A percentile compares a stretch with the other conserved stretches of the same genome.
phyloP scores from a whole-genome alignment of 2,329 filamentous ascomycete genomes.

The Fusarium albosuccineum region DNA sequence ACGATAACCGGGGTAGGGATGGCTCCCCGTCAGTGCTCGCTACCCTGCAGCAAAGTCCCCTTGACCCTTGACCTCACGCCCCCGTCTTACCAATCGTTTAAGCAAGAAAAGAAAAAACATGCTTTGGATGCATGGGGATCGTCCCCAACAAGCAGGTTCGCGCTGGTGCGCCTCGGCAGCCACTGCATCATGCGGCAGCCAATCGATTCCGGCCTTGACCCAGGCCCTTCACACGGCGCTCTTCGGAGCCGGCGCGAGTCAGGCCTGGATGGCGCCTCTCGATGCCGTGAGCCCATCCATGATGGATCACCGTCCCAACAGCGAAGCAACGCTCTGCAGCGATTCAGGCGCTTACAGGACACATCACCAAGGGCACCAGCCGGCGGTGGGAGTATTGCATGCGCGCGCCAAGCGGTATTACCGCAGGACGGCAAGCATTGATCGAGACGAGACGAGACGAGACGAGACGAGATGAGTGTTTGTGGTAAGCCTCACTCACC shows the following conservation, averaged over 20 bases:
- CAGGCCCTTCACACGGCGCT: conserved; percentile 13
- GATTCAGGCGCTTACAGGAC: conserved; percentile 39
- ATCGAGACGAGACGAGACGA: neutral
- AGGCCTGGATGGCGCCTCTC: conserved; percentile 39
- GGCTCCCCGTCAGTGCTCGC: conserved; percentile 21
- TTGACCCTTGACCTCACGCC: neutral
- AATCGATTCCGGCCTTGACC: conserved; percentile 29
- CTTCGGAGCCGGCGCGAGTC: conserved; percentile 35
- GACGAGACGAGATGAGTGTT: conserved; percentile 21
- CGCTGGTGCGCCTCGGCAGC: conserved; percentile 31
- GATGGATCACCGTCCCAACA: conserved; percentile 7
- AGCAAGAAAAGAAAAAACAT: conserved; percentile 26
- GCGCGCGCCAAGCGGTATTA: conserved; percentile 10
- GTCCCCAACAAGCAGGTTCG: conserved; percentile 42
- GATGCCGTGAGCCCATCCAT: conserved; percentile 28
- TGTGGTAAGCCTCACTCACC: conserved; percentile 27
- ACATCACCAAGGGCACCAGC: conserved; percentile 7
- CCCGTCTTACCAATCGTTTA: conserved; percentile 34
- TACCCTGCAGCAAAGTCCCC: conserved; percentile 33
- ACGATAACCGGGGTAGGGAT: conserved; percentile 27
- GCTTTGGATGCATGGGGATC: conserved; percentile 42
- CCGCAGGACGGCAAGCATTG: conserved; percentile 3
- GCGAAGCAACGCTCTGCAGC: conserved; percentile 17
- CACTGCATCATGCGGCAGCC: conserved; percentile 42
- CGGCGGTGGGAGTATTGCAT: conserved; percentile 34